Base-by-base conservation (phyloP, 1,139 yeast genomes). In the Eremothecium cymbalariae region DNA sequence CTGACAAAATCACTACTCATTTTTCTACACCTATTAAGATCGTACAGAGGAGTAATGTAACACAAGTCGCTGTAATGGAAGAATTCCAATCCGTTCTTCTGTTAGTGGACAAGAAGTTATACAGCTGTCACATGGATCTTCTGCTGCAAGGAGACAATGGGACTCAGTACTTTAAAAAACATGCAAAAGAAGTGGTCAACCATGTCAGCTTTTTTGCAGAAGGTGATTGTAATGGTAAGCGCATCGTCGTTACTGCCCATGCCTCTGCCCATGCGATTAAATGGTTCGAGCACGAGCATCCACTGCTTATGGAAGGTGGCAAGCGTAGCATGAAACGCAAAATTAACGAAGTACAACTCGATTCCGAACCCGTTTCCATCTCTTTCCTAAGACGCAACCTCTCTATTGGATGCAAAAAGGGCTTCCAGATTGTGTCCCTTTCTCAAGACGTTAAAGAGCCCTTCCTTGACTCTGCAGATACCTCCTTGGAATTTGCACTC, bases 351-450 rank as follows among this genome's bases (percentile, higher is more conserved):
- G 78, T 88, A 27, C 68, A 70, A 26, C 85, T 90, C 55, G 77
- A 77, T 29, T 80, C 94, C 6, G 97, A 90, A 48, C 95, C 95
- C 3, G 80, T 88, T 20, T 82, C 95, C 4, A 81, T 90, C 18
- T 86, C 95, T 23, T 90, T 90, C 53, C 66, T 90, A 59, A 84
- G 88, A 56, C 77, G 90, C 6, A 82, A 81, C 51, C 64, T 90
- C 42, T 88, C 97, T 64, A 82, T 90, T 44, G 98, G 98, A 14
- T 90, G 98, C 54, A 80, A 94, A 29, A 85, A 82, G 55, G 98
- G 98, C 1, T 90, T 90, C 64, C 97, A 90, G 60, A 86, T 90
- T 51, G 86, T 90, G 28, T 75, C 85, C 12, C 54, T 63, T 7
- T 50, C 60, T n/a, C 67, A 64, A 43, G 64, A 62, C 36, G 72